Conservation (phyloP, 371 early-diverging fungal genomes). For the Apophysomyces elegans region DNA sequence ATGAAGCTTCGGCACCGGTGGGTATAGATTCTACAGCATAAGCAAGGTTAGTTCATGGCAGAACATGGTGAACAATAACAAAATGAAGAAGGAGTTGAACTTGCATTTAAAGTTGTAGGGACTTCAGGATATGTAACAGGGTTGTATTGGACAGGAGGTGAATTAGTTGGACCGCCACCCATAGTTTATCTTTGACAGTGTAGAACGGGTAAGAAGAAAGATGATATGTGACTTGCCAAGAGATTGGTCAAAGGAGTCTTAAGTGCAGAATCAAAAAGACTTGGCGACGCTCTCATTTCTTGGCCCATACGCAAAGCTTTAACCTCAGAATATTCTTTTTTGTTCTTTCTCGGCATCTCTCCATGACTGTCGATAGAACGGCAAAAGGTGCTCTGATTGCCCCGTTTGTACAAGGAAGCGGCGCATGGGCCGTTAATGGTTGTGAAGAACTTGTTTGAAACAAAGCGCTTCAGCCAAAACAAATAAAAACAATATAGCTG, state of each 20-base stretch:
- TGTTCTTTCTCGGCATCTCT: constrained; percentile 3
- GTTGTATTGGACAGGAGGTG: constrained; percentile 12
- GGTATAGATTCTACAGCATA: neutral
- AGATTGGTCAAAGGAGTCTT: neutral
- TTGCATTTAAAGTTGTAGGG: neutral
- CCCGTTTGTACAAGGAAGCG: too few species aligned
- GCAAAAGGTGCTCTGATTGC: too few species aligned
- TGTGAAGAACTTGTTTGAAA: too few species aligned
- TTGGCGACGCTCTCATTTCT: constrained; percentile 3
- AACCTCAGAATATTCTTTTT: neutral
- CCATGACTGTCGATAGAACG: neutral
- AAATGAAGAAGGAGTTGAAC: neutral
- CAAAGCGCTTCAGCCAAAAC: too few species aligned
- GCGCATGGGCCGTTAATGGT: too few species aligned
- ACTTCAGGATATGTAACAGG: neutral
- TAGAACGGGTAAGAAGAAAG: neutral
- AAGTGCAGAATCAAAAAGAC: constrained; percentile 5
- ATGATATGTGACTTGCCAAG: constrained; percentile 7
- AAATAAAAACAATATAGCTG: too few species aligned
- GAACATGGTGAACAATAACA: neutral
- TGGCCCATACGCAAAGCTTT: constrained; percentile 4
- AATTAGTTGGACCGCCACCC: constrained; percentile 20
- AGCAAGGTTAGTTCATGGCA: neutral
- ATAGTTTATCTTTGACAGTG: constrained; percentile 6
- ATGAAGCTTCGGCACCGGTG: neutral